Evolutionary conservation across 106 monocot genomes (phyloP), one percentile per base, ranked within the genome.

Genomic region (Posidonia australis): DNA sequence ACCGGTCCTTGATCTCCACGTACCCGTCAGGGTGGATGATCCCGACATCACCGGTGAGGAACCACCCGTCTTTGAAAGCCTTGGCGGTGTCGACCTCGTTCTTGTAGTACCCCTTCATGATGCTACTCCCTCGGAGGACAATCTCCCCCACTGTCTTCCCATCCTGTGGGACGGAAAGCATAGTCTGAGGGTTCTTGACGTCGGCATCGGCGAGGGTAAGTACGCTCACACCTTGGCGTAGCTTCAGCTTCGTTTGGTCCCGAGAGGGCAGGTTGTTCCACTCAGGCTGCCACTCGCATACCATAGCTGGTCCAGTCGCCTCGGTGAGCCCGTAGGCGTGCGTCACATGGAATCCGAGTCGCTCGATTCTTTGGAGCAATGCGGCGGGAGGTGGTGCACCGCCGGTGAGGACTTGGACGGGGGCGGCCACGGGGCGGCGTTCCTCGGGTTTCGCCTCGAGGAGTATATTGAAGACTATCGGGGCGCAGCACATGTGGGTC

Each of bases 401-500:
- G 13, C 88, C 88, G 44, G 89, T 86, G 58, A 92, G 74, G 20
- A 92, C 84, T 54, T 80, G 47, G 41, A 91, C 82, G 0, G 60
- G 66, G 1, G 13, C 11, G 1, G 45, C 9, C 49, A 82, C 27
- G 12, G 63, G 75, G 9, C 66, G 55, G 46, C 65, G 58, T 5
- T 69, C 77, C 1, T 46, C 11, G 10, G 65, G 65, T 12, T 16
- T 18, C 13, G 70, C 73, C 25, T 77, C 70, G 18, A 84, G 75
- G 4, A 92, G 75, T 42, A 80, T 67, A 71, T 54, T 78, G 80
- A 92, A 82, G 36, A 93, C 68, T 18, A 77, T 70, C 0, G 93
- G 93, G 0, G 83, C 93, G 79, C 85, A 78, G 77, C 93, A 93
- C 78, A 89, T 83, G 85, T 93, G 89, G 18, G 93, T 93, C 54